Conservation (phyloP, 1,284 basidiomycete species). For the Clitocybe nebularis region DNA sequence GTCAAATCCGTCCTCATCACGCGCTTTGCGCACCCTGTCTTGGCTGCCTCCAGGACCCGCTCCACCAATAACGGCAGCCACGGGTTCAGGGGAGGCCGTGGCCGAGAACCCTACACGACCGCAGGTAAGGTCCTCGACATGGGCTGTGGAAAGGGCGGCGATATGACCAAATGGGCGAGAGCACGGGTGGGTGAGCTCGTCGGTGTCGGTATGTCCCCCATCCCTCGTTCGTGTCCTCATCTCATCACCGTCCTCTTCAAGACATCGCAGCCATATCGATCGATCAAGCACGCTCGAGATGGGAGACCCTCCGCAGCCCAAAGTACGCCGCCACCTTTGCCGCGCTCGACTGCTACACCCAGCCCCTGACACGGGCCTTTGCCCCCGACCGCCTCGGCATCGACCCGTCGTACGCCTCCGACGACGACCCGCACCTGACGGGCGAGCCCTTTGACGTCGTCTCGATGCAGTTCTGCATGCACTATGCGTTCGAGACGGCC, state of each 20-base stretch:
- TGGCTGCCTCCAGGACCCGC: constrained; percentile 33
- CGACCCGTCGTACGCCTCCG: constrained; percentile 17
- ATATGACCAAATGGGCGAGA: constrained; percentile 93
- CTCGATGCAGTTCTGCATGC: constrained; percentile 99
- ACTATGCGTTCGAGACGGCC: constrained; percentile 94
- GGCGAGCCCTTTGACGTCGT: constrained; percentile 83
- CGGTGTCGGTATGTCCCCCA: constrained; percentile 66
- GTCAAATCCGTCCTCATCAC: constrained; percentile 94
- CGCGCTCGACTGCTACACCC: constrained; percentile 85
- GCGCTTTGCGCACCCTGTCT: constrained; percentile 71
- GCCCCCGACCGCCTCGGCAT: constrained; percentile 48
- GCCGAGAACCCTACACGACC: constrained; percentile 18
- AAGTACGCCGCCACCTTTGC: constrained; percentile 81
- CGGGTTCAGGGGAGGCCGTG: constrained; percentile 28
- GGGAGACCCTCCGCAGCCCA: constrained; percentile 44
- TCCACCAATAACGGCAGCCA: constrained; percentile 23
- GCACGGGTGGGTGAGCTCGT: constrained; percentile 80
- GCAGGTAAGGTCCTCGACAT: constrained; percentile 86
- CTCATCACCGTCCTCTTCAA: constrained; percentile 27
- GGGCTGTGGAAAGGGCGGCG: constrained; percentile 98
- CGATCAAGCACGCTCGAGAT: constrained; percentile 81
- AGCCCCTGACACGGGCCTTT: constrained; percentile 70
- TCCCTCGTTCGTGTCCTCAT: constrained; percentile 5
- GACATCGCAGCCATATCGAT: constrained; percentile 92
- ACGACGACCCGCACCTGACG: constrained; percentile 9